Evolutionary conservation across 805 yeast species (phyloP), one percentile per base, ranked within the genome.

Genomic region (Candida loeiensis): DNA sequence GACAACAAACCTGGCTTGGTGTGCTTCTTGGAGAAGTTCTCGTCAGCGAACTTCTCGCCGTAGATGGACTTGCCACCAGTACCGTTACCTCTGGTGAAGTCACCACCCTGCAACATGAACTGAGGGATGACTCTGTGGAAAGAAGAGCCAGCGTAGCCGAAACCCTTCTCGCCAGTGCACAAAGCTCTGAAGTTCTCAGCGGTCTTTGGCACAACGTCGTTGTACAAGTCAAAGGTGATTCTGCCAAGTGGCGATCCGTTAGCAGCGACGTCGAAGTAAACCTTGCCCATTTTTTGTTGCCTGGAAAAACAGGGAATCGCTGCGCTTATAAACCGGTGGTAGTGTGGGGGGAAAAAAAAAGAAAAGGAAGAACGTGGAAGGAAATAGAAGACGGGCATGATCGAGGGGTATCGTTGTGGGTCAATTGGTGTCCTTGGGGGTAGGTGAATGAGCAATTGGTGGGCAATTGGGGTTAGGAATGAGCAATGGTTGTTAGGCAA

Each of bases 141-240:
- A 45, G 65, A 56, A 25, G 72, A 66, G 37, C 59, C 62, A 45
- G 65, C 66, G 60, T 68, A 69, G 22, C 74, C 74, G 49, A 65
- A 69, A 13, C 69, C 71, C 56, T 68, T 66, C 49, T 63, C 69
- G 39, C 73, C 77, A 45, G 82, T 89, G 66, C 84, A 75, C 59
- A 90, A 77, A 48, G 95, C 95, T 71, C 95, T 83, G 85, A 90
- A 90, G 78, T 90, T 90, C 71, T 85, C 95, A 52, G 95, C 83
- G 49, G 97, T 90, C 79, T 88, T 90, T 71, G 97, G 97, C 53
- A 85, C 93, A 55, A 82, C 85, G 61, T 85, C 90, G 74, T 84
- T 79, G 81, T 82, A 88, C 63, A 89, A 79, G 68, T 88, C 74
- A 84, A 91, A 91, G 63, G 77, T 76, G 60, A 91, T 73, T 72